Base-by-base conservation (phyloP, 495 filamentous ascomycete species). In the Friedmanniomyces endolithicus region DNA sequence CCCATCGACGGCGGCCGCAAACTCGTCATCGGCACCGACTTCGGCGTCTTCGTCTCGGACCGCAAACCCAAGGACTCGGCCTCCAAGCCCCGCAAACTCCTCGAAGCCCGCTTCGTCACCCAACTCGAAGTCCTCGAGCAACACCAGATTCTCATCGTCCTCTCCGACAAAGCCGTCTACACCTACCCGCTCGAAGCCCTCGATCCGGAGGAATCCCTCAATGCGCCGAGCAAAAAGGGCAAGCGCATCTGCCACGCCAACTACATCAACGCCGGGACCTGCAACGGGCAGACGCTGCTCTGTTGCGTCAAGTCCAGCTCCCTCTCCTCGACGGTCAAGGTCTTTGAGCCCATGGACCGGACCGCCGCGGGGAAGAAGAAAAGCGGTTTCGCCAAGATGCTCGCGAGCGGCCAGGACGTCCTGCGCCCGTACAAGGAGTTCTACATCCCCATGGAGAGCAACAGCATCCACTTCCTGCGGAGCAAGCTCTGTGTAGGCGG, bases 401-500 rank as follows among this genome's bases (percentile, higher is more conserved):
- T 97, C 72, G 86, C 87, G 65, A 82, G 85, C 56, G 86, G 88
- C 12, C 88, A 95, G 64, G 94, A 99, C 61, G 86, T 92, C 47
- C 75, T 99, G 50, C 94, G 88, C 66, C 87, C 90, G 16, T 96
- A 92, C 77, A 96, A 97, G 78, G 94, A 99, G 74, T 96, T 95
- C 65, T 97, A 97, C 70, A 95, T 99, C 60, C 94, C 94, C 8
- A 87, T 88, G 6, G 94, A 99, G 71, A 90, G 89, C 7, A 88
- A 84, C 1, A 95, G 90, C 46, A 90, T 99, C 23, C 94, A 99
- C 67, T 99, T 96, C 78, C 76, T 99, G 57, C 88, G 89, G 58
- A 90, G 87, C 58, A 97, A 94, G 63, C 79, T 99, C 19, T 99
- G 94, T 66, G 92, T 97, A 43, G 94, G 89, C 34, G 97, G 92